These are phyloP conservation scores for Rhizopogon vulgaris DNA, from an alignment of 768 basidiomycete species.

Conservation along the genomic window DNA sequence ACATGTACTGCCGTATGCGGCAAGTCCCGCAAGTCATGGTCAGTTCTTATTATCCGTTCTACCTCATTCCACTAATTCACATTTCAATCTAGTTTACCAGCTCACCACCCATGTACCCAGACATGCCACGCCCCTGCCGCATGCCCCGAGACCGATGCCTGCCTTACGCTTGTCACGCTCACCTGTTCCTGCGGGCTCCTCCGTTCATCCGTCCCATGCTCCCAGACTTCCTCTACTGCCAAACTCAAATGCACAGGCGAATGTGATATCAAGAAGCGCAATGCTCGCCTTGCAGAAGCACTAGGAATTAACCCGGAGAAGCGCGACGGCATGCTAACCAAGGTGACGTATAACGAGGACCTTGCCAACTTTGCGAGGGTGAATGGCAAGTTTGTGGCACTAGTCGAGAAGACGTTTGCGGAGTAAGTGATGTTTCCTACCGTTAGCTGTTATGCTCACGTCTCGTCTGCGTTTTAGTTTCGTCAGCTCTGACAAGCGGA, in stretches of 20 bases:
- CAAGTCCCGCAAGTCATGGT: conserved; percentile 84
- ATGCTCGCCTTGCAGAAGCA: conserved; percentile 84
- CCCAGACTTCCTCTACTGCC: conserved; percentile 38
- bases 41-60: conserved; percentile 15
- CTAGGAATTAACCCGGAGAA: conserved; percentile 69
- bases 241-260: conserved; percentile 73
- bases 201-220: conserved; percentile 68
- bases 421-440: conserved; percentile 49
- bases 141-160: conserved; percentile 79
- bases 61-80: neutral
- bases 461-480: conserved; percentile 40
- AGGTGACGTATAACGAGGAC: conserved; percentile 56
- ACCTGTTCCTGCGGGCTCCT: conserved; percentile 83
- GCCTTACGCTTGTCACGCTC: conserved; percentile 58
- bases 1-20: conserved; percentile 72
- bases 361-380: conserved; percentile 52
- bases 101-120: conserved; percentile 66
- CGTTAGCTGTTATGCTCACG: conserved; percentile 8
- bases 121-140: conserved; percentile 85
- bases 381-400: conserved; percentile 58
- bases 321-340: conserved; percentile 25
- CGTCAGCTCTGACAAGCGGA: conserved; percentile 55
- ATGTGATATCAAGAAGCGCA: conserved; percentile 80
- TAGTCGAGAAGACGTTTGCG: conserved; percentile 78
- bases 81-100: conserved; percentile 44